phyloP scores from a whole-genome alignment of 495 filamentous ascomycete species.

The Apodospora peruviana region DNA sequence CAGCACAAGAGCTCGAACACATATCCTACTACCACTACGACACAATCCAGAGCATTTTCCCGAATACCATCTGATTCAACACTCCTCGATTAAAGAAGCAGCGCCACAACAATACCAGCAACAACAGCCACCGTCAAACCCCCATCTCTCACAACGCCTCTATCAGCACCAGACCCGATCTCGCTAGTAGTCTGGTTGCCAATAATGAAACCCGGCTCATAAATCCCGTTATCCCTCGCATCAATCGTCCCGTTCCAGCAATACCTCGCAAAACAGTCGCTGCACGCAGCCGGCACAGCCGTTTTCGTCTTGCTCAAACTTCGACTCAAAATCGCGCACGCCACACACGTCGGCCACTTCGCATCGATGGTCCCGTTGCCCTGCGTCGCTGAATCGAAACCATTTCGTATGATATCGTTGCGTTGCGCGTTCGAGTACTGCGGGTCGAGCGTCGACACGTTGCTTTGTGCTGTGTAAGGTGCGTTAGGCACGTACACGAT shows the following conservation, averaged over 20 bases:
- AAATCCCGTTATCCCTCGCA: conserved; percentile 25
- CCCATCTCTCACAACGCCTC: not conserved
- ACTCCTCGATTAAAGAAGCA: too few species aligned
- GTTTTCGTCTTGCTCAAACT: conserved; percentile 64
- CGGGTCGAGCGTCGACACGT: conserved; percentile 67
- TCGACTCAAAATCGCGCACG: conserved; percentile 79
- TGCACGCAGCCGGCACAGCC: conserved; percentile 60
- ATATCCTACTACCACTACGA: too few species aligned
- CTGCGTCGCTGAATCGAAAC: conserved; percentile 73
- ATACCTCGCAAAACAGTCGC: conserved; percentile 68
- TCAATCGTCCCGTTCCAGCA: conserved; percentile 80
- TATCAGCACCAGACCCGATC: too few species aligned
- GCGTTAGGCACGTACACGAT: conserved; percentile 88
- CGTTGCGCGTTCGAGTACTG: conserved; percentile 57
- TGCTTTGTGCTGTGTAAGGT: conserved; percentile 68
- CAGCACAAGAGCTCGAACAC: too few species aligned
- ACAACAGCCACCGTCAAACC: not conserved
- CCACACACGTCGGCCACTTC: conserved; percentile 74
- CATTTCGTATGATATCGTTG: conserved; percentile 76
- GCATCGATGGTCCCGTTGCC: conserved; percentile 69
- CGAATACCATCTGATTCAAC: too few species aligned
- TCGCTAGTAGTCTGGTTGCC: conserved; percentile 13
- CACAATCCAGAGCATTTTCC: too few species aligned
- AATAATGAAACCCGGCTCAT: conserved; percentile 28
- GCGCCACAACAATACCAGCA: conserved; percentile 6